phyloP scores from a whole-genome alignment of 2,329 filamentous ascomycete species.

The Nectriaceae sp. region DNA sequence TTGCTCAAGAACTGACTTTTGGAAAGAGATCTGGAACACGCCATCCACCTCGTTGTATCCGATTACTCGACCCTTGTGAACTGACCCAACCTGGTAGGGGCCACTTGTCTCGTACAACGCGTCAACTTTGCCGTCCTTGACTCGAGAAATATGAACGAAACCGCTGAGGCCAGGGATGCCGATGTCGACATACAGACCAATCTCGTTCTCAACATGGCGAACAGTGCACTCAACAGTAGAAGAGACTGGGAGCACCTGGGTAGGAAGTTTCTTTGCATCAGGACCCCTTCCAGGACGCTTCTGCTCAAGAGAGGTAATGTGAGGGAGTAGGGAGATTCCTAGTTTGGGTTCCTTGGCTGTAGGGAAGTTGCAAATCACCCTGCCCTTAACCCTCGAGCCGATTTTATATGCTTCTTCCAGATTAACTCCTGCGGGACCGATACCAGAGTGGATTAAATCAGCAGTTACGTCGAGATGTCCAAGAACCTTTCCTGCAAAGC shows the following conservation, averaged over 20 bases:
- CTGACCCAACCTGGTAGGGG: constrained; percentile 74
- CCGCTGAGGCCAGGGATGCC: constrained; percentile 67
- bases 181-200: constrained; percentile 79
- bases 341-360: constrained; percentile 78
- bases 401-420: constrained; percentile 78
- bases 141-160: constrained; percentile 91
- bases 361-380: constrained; percentile 87
- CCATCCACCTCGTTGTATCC: constrained; percentile 88
- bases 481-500: constrained; percentile 88
- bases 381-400: constrained; percentile 80
- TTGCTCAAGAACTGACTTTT: constrained; percentile 81
- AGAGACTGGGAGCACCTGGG: constrained; percentile 68
- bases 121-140: constrained; percentile 89
- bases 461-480: constrained; percentile 89
- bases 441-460: constrained; percentile 85
- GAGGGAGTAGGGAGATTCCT: constrained; percentile 85
- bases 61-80: constrained; percentile 79
- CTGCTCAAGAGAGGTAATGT: constrained; percentile 66
- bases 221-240: constrained; percentile 79
- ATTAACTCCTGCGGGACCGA: constrained; percentile 67
- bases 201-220: constrained; percentile 73
- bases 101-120: constrained; percentile 75
- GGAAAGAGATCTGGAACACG: constrained; percentile 80
- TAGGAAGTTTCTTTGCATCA: constrained; percentile 49
- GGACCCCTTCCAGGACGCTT: constrained; percentile 40